Evolutionary conservation across 495 filamentous ascomycete species (phyloP).

Genomic region (Aspergillus coremiiformis): DNA sequence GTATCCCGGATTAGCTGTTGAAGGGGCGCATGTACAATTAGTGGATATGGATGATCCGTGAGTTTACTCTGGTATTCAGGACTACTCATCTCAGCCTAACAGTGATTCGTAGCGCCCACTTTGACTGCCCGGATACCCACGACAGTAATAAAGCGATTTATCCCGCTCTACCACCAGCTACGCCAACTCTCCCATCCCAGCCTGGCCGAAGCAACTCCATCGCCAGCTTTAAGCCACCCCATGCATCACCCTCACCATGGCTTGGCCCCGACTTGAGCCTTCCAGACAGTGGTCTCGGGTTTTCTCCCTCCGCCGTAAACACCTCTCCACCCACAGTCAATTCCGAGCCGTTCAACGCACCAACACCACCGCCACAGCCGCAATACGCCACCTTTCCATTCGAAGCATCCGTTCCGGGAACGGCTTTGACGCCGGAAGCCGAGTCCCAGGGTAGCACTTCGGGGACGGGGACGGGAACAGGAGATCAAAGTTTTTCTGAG

Average conservation of each 20-base stretch:
- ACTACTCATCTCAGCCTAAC: neutral
- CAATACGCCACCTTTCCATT: slow-evolving; percentile 43
- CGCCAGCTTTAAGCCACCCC: slow-evolving; percentile 13
- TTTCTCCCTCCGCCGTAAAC: slow-evolving; percentile 28
- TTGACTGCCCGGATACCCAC: slow-evolving; percentile 4
- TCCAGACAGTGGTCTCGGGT: slow-evolving; percentile 9
- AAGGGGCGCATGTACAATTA: slow-evolving; percentile 50
- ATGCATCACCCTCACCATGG: slow-evolving; percentile 6
- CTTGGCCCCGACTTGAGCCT: slow-evolving; percentile 7
- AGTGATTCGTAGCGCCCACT: neutral
- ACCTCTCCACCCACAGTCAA: slow-evolving; percentile 29
- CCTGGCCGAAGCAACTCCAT: slow-evolving; percentile 10
- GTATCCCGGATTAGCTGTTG: slow-evolving; percentile 50
- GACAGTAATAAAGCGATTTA: slow-evolving; percentile 12
- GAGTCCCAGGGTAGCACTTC: slow-evolving; percentile 32
- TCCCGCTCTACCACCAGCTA: slow-evolving; percentile 1
- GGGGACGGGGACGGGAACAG: slow-evolving; percentile 26
- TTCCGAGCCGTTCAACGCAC: slow-evolving; percentile 13
- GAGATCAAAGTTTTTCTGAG: slow-evolving; percentile 34
- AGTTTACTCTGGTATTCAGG: neutral
- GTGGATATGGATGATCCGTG: slow-evolving; percentile 40
- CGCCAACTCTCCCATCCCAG: slow-evolving; percentile 22
- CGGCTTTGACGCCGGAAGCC: slow-evolving; percentile 30
- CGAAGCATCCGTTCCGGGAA: slow-evolving; percentile 17
- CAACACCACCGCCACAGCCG: slow-evolving; percentile 25